Evolutionary conservation across 129 eudicot species (phyloP).

Genomic region (Tanacetum coccineum): DNA sequence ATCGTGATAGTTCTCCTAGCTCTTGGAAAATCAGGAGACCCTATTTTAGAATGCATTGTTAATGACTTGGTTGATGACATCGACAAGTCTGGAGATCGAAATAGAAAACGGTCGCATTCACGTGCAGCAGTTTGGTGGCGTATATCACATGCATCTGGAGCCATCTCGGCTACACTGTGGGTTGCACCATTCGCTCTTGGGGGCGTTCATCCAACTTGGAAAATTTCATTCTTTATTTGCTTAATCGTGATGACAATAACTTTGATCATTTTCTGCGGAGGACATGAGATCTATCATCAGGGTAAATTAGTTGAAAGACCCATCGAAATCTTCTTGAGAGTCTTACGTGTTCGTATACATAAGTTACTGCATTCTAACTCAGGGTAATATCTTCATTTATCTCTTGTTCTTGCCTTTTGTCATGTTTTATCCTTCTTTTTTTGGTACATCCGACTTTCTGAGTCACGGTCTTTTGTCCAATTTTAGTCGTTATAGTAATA

Average conservation of each 20-base stretch:
- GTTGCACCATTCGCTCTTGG: slow-evolving; percentile 17
- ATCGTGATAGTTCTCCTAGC: slow-evolving; percentile 10
- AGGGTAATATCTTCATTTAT: slow-evolving; percentile 2
- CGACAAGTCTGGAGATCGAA: slow-evolving; percentile 15
- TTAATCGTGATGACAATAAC: slow-evolving; percentile 2
- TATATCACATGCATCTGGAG: slow-evolving; percentile 10
- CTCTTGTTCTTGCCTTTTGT: neutral
- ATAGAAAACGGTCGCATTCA: slow-evolving; percentile 12
- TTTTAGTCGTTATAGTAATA: no score
- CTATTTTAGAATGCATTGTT: slow-evolving; percentile 2
- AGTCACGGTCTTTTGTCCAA: no score
- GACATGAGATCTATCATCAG: slow-evolving; percentile 21
- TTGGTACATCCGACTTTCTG: no score
- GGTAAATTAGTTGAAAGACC: slow-evolving; percentile 20
- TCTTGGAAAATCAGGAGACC: slow-evolving; percentile 27
- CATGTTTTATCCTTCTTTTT: neutral
- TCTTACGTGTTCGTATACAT: slow-evolving; percentile 1
- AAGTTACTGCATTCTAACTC: slow-evolving; percentile 15
- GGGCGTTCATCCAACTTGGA: slow-evolving; percentile 15
- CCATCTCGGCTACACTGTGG: slow-evolving; percentile 14
- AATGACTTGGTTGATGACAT: slow-evolving; percentile 18
- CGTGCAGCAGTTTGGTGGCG: slow-evolving; percentile 20
- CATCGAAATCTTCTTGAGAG: slow-evolving; percentile 18
- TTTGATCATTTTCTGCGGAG: slow-evolving; percentile 17
- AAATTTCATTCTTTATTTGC: slow-evolving; percentile 15